phyloP scores from a whole-genome alignment of 371 early-diverging fungal genomes.

The Syncephalis plumigaleata region DNA sequence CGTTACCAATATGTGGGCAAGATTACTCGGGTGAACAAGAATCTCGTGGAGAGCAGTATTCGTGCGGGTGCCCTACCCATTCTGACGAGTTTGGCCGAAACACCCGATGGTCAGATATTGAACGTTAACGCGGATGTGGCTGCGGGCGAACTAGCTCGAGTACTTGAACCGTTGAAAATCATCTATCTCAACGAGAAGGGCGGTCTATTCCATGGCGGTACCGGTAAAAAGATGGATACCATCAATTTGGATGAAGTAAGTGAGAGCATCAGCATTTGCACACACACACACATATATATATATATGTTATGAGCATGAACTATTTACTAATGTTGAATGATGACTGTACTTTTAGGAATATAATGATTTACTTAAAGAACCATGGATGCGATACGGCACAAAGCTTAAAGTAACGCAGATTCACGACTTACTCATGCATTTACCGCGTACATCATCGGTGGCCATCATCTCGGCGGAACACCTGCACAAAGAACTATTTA shows the following conservation, averaged over 20 bases:
- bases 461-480: conserved; percentile 93
- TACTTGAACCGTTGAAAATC: conserved; percentile 89
- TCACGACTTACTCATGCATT: conserved; percentile 82
- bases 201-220: conserved; percentile 81
- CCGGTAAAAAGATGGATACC: conserved; percentile 79
- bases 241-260: conserved; percentile 92
- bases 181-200: conserved; percentile 93
- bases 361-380: conserved; percentile 51
- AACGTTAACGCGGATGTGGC: conserved; percentile 97
- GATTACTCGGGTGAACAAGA: conserved; percentile 77
- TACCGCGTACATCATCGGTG: conserved; percentile 89
- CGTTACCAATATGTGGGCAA: conserved; percentile 87
- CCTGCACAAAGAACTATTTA: conserved; percentile 91
- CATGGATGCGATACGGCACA: conserved; percentile 93
- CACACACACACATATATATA: no score
- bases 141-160: conserved; percentile 88
- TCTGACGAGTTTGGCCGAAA: conserved; percentile 88
- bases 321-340: no score
- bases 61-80: conserved; percentile 89
- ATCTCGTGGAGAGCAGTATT: conserved; percentile 76
- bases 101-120: conserved; percentile 85
- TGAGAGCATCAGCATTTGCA: no score
- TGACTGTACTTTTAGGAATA: conserved; percentile 19
- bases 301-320: no score
- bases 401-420: conserved; percentile 90